Conservation (phyloP, 495 filamentous ascomycete genomes). For the Podospora sp. region DNA sequence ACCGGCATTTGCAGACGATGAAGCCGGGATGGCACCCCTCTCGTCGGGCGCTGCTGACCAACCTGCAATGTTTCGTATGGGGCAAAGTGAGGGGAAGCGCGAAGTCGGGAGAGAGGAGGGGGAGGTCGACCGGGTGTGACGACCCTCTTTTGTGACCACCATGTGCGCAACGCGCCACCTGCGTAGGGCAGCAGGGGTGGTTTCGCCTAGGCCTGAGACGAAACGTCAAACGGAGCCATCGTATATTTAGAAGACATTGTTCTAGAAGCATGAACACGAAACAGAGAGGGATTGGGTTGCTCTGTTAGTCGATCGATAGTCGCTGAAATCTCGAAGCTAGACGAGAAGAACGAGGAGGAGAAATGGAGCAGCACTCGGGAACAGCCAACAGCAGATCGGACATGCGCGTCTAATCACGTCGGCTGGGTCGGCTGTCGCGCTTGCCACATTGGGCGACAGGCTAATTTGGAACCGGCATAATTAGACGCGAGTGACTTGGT, state of each 20-base stretch:
- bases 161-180: background rate
- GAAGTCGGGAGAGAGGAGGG: background rate
- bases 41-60: background rate
- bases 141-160: constrained; percentile 7
- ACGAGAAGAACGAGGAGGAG: background rate
- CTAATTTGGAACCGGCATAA: constrained; percentile 25
- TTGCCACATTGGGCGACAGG: constrained; percentile 7
- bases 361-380: background rate
- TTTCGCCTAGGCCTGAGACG: background rate
- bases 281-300: background rate
- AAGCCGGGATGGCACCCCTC: background rate
- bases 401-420: constrained; percentile 2
- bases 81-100: constrained; percentile 12
- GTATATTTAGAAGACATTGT: constrained; percentile 8
- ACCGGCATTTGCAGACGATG: background rate
- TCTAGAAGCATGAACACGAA: constrained; percentile 7
- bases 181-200: background rate
- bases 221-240: constrained; percentile 4
- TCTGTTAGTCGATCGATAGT: background rate
- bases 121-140: constrained; percentile 8
- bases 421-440: constrained; percentile 19
- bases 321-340: background rate
- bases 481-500: constrained; percentile 42
- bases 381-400: background rate
- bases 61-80: background rate